Percentiles rank a stretch among this genome's conserved stretches.
These are phyloP conservation scores for Geoglossum cookeanum DNA, from an alignment of 2,329 filamentous ascomycete genomes.

Conservation along the genomic window DNA sequence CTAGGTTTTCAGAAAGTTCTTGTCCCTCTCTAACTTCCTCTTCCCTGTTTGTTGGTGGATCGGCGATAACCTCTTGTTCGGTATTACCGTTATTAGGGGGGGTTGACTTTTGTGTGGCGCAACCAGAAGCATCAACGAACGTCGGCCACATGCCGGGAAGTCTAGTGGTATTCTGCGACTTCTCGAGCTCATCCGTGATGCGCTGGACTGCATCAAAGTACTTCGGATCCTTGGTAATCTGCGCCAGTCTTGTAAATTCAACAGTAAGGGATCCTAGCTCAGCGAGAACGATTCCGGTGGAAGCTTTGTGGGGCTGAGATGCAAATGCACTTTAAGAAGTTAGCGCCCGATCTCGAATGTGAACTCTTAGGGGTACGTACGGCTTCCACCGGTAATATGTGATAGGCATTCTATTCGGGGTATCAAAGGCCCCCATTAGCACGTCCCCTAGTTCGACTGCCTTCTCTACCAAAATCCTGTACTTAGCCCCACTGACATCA, in stretches of 20 bases:
- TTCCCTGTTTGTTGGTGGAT: not conserved
- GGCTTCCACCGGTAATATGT: conserved; percentile 66
- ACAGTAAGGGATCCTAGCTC: conserved; percentile 65
- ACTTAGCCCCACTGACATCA: conserved; percentile 56
- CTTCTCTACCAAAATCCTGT: conserved; percentile 54
- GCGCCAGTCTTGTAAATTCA: conserved; percentile 78
- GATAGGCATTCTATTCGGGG: conserved; percentile 81
- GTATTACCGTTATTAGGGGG: not conserved
- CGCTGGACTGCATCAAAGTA: conserved; percentile 84
- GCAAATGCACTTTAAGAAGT: conserved; percentile 25
- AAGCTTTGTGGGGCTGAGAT: conserved; percentile 43
- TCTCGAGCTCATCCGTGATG: conserved; percentile 62
- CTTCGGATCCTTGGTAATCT: conserved; percentile 60
- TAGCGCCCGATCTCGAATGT: not conserved
- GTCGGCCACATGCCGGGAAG: conserved; percentile 70
- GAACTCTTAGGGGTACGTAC: conserved; percentile 16
- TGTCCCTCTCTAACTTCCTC: not conserved
- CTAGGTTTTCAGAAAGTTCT: not conserved
- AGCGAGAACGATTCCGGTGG: conserved; percentile 34
- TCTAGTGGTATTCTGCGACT: conserved; percentile 50
- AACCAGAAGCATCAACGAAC: conserved; percentile 59
- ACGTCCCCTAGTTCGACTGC: conserved; percentile 64
- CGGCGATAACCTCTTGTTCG: not conserved
- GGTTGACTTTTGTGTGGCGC: conserved; percentile 17
- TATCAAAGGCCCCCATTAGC: conserved; percentile 70